phyloP scores from a whole-genome alignment of 306 rosid species.

The Lablab purpureus region DNA sequence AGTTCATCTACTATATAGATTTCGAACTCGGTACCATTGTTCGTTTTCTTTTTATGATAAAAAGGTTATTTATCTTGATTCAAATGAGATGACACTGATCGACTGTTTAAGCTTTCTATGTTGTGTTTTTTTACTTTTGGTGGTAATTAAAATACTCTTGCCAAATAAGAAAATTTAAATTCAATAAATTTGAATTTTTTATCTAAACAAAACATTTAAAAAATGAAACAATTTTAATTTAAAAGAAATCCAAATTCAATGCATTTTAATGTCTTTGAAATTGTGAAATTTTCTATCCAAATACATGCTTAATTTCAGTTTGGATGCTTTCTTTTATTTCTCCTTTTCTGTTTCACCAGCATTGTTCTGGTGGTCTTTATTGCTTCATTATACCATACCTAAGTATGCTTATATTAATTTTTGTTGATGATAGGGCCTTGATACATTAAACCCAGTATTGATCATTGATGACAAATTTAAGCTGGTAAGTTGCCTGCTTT shows the following conservation, averaged over 20 bases:
- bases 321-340: conserved; percentile 7
- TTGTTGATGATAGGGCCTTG: conserved; percentile 66
- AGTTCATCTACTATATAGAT: background rate
- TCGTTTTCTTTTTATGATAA: conserved; percentile 1
- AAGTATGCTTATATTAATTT: conserved; percentile 33
- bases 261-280: too few relatives aligned
- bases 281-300: too few relatives aligned
- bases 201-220: too few relatives aligned
- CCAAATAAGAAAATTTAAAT: too few relatives aligned
- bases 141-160: too few relatives aligned
- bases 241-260: too few relatives aligned
- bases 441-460: conserved; percentile 76
- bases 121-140: background rate
- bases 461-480: conserved; percentile 69
- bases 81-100: background rate
- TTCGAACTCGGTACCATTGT: background rate
- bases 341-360: background rate
- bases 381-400: background rate
- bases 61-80: conserved; percentile 7
- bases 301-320: background rate
- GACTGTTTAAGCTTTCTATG: too few relatives aligned
- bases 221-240: too few relatives aligned
- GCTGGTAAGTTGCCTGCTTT: conserved; percentile 62
- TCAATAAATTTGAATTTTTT: too few relatives aligned
- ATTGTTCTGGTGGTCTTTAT: conserved; percentile 1